Evolutionary conservation across 768 basidiomycete genomes (phyloP), one percentile per base, ranked within the genome.

Genomic region (Glaciozyma martinii): DNA sequence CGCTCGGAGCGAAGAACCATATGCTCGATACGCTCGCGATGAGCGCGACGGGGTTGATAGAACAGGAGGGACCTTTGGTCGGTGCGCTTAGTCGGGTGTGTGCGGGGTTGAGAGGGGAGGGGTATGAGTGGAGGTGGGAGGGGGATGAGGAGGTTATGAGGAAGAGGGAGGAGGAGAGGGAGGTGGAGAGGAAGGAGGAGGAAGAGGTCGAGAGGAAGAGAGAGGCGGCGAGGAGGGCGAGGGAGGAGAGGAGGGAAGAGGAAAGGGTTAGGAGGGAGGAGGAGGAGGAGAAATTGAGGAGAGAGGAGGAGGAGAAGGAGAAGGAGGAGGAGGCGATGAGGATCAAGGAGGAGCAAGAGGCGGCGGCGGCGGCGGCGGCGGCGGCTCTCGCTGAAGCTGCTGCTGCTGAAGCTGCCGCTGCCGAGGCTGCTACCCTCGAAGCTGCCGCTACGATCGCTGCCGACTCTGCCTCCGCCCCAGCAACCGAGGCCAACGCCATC

Each of bases 31-130:
- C 61, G 18, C 63, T 74, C 30, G 42, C 46, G 25, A 47, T 68
- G 56, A 59, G 59, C 42, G 66, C 70, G 55, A 72, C 66, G 12
- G 61, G 55, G 15, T 52, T 74, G 40, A 74, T 74, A 50, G 73
- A 74, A 63, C 66, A 68, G 32, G 73, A 74, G 50, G 59, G 60
- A 25, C 58, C 63, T 30, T 63, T 72, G 33, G 43, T 72, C 18
- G 50, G 54, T 16, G 58, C 60, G 21, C 61, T 74, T 3, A 60
- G 49, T 18, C 40, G 59, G 13, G 67, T 72, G 10, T 69, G 68
- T 29, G 52, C 61, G 13, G 67, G 71, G 7, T 30, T 74, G 55
- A 40, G 71, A 8, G 73, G 73, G 4, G 71, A 71, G n/a, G 71
- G 70, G 23, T 66, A 60, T 60, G 70, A 71, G 50, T 71, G 63